phyloP scores from a whole-genome alignment of 768 basidiomycete species.

The Suillus discolor region DNA sequence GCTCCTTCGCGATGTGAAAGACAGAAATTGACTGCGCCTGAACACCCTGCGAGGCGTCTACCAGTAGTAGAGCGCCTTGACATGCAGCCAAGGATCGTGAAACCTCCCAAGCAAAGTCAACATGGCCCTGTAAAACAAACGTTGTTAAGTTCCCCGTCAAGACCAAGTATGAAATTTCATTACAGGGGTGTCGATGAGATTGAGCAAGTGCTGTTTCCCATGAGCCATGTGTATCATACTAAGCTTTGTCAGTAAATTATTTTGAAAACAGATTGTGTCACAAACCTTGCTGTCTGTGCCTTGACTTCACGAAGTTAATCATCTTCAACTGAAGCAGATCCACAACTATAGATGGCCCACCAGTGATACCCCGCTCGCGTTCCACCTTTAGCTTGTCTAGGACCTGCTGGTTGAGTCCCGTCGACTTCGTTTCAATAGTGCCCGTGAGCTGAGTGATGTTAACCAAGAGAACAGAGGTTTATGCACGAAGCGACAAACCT shows the following conservation, averaged over 20 bases:
- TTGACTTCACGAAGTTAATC: slow-evolving; percentile 59
- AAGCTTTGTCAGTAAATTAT: slow-evolving; percentile 16
- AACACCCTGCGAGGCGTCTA: slow-evolving; percentile 97
- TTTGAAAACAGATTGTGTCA: neutral
- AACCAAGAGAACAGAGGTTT: neutral
- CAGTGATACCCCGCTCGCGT: slow-evolving; percentile 94
- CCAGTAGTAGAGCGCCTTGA: slow-evolving; percentile 84
- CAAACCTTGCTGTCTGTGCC: slow-evolving; percentile 89
- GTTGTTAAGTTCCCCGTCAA: neutral
- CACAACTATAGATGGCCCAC: slow-evolving; percentile 38
- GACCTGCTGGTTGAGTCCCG: slow-evolving; percentile 79
- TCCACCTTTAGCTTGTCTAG: slow-evolving; percentile 96
- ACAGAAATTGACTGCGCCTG: slow-evolving; percentile 98
- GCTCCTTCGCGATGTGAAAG: slow-evolving; percentile 84
- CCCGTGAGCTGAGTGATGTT: slow-evolving; percentile 68
- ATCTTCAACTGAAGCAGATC: slow-evolving; percentile 2
- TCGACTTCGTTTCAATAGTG: slow-evolving; percentile 70
- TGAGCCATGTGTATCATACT: slow-evolving; percentile 78
- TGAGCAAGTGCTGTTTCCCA: slow-evolving; percentile 71
- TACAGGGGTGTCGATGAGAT: slow-evolving; percentile 95
- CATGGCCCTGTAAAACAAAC: slow-evolving; percentile 68
- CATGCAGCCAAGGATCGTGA: slow-evolving; percentile 90
- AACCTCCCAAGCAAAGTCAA: slow-evolving; percentile 98
- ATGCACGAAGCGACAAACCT: slow-evolving; percentile 44
- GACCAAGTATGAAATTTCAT: slow-evolving; percentile 17